Base-by-base conservation (phyloP, 2,329 filamentous ascomycete genomes). In the Macrophomina tecta region DNA sequence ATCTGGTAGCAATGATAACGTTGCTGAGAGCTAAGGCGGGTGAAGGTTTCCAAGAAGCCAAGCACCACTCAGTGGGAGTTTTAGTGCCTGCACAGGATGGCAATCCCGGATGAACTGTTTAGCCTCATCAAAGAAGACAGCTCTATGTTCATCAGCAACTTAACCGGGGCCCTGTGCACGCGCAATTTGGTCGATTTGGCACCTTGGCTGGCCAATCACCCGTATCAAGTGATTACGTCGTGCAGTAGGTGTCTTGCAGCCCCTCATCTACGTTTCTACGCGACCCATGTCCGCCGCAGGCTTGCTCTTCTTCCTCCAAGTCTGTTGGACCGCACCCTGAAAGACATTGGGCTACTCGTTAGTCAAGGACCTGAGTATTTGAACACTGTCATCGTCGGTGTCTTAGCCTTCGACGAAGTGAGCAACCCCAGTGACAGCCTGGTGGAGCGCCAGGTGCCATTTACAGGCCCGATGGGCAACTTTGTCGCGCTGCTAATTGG, bases 381-480 rank as follows among this genome's bases (percentile, higher is more conserved):
- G 11, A 45, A 23, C 9, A 58, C n/a, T 14, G 14, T 58, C 36
- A 7, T 42, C 14, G 34, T 40, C n/a, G 53, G 53, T 23, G 53
- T n/a, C 40, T 30, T 58, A 12, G 18, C 34, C 5, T 58, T 58
- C n/a, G 38, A 40, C n/a, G 14, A 42, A 6, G 34, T 40, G 5
- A 40, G 40, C 18, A 40, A 58, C 34, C 5, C 49, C 12, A 14
- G 53, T 12, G 34, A 58, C n/a, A 28, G 6, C 5, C 8, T 58
- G n/a, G 30, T 40, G 34, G 38, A 58, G 34, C 53, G 53, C 16
- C 53, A 58, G n/a, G 34, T 58, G 12, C 53, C 53, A 38, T 11
- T 58, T 6, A 58, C 53, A 11, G 53, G 53, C 7, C 53, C 53
- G 34, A 58, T 58, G 18, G 53, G 53, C 9, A 45, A 58, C 53